Evolutionary conservation across 169 alveolate species (phyloP).

Genomic region (Babesia bovis): DNA sequence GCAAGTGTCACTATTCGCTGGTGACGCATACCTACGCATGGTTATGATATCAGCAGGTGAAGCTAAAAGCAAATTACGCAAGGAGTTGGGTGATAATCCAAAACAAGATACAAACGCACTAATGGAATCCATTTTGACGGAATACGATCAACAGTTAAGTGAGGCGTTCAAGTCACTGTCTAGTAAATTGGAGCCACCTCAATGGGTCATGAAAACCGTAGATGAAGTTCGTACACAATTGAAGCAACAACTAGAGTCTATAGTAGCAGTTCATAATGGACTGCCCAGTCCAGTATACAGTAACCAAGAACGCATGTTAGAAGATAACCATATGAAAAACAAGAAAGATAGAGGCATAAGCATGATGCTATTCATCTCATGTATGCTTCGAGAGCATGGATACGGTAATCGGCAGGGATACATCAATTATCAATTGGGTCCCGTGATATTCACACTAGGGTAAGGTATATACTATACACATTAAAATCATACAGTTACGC

Average conservation of each 20-base stretch:
- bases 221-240: constrained; percentile 6
- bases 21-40: constrained; percentile 18
- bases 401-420: constrained; percentile 72
- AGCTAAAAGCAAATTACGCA: constrained; percentile 9
- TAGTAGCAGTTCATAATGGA: constrained; percentile 32
- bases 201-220: constrained; percentile 6
- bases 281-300: constrained; percentile 19
- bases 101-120: constrained; percentile 31
- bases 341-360: constrained; percentile 35
- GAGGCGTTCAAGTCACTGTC: constrained; percentile 1
- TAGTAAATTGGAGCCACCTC: constrained; percentile 5
- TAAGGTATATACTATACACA: neutral
- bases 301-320: constrained; percentile 18
- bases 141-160: neutral
- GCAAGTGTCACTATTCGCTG: constrained; percentile 8
- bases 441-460: constrained; percentile 69
- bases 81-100: constrained; percentile 6
- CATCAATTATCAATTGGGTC: constrained; percentile 66
- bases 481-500: constrained; percentile 14
- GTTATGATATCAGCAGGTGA: constrained; percentile 15
- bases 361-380: constrained; percentile 33
- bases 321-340: constrained; percentile 8
- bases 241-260: constrained; percentile 16
- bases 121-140: constrained; percentile 5
- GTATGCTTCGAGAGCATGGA: constrained; percentile 71